Evolutionary conservation across 768 basidiomycete species (phyloP), one percentile per base, ranked within the genome.

Genomic region (Pholiota microspora): DNA sequence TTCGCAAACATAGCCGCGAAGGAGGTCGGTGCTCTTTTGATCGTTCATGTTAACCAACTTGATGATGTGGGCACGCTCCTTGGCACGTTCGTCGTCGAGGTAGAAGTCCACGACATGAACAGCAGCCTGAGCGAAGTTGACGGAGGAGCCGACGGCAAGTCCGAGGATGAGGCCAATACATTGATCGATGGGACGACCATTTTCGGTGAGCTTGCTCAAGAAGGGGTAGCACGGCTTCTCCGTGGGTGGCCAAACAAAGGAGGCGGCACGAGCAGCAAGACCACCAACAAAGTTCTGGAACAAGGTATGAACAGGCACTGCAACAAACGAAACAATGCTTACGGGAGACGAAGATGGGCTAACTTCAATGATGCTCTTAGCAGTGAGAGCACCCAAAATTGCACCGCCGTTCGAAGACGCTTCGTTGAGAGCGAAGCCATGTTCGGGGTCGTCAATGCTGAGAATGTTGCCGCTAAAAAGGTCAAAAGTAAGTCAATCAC

Each of bases 61-160:
- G 23, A 73, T 36, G 27, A 82, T 75, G 16, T 74, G 71, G 0
- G 62, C 68, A 9, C 70, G 65, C 55, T 82, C 77, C 45, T 64
- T 64, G 7, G 67, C 69, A 13, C 69, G 71, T 18, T 61, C 64
- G 34, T 75, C 75, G 35, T 75, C 74, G 23, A 84, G 64, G 64
- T 80, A 83, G 67, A 83, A 82, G 58, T 83, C 75, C 45, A 84
- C 64, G 16, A 82, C 73, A 36, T 79, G 70, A 5, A 75, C 71
- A n/a, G 73, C 72, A 7, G 75, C 77, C 58, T 82, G 79, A 0
- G 77, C 74, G 45, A 72, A 72, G 61, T 75, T 77, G 24, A 78
- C 77, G 1, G 75, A 73, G n/a, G 73, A 72, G 0, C 75, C 72
- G 12, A 82, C 73, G 2, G 77, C 77, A 5, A 83, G 65, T 1